Evolutionary conservation across 441 rosid species (phyloP).

Genomic region (Sinapis alba): DNA sequence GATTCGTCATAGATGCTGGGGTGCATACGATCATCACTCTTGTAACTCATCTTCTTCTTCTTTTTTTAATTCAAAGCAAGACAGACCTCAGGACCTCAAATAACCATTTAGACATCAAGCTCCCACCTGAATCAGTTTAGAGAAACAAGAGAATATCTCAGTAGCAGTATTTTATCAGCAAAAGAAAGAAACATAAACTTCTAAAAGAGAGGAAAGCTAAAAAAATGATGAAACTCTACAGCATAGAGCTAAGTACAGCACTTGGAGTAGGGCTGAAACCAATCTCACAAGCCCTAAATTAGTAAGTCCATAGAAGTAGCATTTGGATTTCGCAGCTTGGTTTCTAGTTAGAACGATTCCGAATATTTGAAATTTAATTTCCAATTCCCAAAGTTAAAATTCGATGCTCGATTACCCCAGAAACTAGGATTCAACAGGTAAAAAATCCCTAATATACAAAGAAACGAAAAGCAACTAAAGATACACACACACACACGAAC

Average conservation of each 20-base stretch:
- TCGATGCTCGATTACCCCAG: conserved; percentile 23
- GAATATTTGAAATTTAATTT: background rate
- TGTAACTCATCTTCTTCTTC: conserved; percentile 57
- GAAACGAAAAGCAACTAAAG: conserved; percentile 2
- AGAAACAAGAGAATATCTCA: conserved; percentile 17
- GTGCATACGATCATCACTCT: conserved; percentile 60
- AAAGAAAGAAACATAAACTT: conserved; percentile 5
- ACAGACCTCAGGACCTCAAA: conserved; percentile 42
- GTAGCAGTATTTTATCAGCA: conserved; percentile 27
- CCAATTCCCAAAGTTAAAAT: conserved; percentile 11
- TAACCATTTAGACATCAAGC: conserved; percentile 47
- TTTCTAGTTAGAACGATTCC: too few species aligned
- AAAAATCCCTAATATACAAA: background rate
- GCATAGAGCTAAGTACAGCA: conserved; percentile 19
- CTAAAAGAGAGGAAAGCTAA: conserved; percentile 10
- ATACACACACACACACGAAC: conserved; percentile 53
- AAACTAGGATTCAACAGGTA: conserved; percentile 7
- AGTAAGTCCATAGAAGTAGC: conserved; percentile 5
- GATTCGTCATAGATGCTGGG: conserved; percentile 57
- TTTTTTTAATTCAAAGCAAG: conserved; percentile 43
- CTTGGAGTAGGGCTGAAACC: background rate
- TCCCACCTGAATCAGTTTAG: conserved; percentile 45
- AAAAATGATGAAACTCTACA: conserved; percentile 21
- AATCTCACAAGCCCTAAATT: background rate
- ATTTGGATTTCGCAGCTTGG: too few species aligned